A percentile compares a stretch with the other conserved stretches of the same genome.
Conservation (phyloP, 306 rosid genomes). For the Sicyos edulis region DNA sequence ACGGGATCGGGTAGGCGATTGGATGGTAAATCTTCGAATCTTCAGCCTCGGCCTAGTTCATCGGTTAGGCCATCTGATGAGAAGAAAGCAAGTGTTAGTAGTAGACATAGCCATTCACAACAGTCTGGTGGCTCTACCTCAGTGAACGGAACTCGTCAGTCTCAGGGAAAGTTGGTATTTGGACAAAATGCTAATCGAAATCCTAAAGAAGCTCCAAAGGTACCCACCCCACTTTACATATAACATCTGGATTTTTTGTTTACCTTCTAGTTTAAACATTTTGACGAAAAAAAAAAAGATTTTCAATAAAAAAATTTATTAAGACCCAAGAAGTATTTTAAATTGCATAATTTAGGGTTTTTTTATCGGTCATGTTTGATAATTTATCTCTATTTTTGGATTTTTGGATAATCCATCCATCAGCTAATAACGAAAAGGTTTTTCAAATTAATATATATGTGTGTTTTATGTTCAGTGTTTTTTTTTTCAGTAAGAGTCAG, state of each 20-base stretch:
- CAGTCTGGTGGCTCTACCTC: constrained; percentile 66
- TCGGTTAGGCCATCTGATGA: constrained; percentile 43
- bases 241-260: not conserved
- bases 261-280: too few relatives aligned
- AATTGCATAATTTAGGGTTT: too few relatives aligned
- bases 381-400: too few relatives aligned
- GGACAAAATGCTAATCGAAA: constrained; percentile 61
- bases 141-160: constrained; percentile 42
- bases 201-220: constrained; percentile 57
- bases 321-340: too few relatives aligned
- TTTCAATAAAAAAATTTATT: too few relatives aligned
- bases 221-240: constrained; percentile 16
- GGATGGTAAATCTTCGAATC: constrained; percentile 72
- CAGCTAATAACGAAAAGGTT: too few relatives aligned
- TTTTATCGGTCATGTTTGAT: too few relatives aligned
- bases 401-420: too few relatives aligned
- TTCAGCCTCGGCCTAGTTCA: constrained; percentile 44
- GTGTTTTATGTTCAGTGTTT: too few relatives aligned
- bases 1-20: constrained; percentile 84
- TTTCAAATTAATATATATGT: too few relatives aligned
- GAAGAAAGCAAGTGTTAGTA: constrained; percentile 31
- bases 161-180: constrained; percentile 92
- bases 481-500: too few relatives aligned
- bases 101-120: constrained; percentile 35
- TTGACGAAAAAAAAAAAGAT: too few relatives aligned